Percentiles rank a stretch among this genome's conserved stretches.
Conservation (phyloP, 2,329 filamentous ascomycete species). For the Aschersonia sp. region DNA sequence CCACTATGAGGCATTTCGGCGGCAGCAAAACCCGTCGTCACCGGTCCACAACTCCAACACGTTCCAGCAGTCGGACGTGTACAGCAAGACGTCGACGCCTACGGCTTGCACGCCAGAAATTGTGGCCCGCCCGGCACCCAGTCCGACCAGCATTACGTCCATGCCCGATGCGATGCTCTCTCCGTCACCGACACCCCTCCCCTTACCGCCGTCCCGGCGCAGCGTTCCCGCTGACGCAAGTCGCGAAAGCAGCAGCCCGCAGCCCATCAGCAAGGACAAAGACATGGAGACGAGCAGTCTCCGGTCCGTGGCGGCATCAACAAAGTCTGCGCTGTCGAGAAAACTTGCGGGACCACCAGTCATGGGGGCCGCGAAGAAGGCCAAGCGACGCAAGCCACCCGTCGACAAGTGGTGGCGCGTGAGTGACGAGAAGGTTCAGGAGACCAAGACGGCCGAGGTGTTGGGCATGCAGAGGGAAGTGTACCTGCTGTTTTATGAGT, state of each 20-base stretch:
- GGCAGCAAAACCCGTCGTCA: slow-evolving; percentile 68
- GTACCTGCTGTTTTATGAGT: slow-evolving; percentile 90
- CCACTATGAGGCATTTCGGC: slow-evolving; percentile 90
- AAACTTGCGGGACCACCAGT: neutral
- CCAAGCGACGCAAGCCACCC: slow-evolving; percentile 40
- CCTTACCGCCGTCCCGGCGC: slow-evolving; percentile 1
- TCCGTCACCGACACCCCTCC: slow-evolving; percentile 13
- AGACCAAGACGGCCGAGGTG: slow-evolving; percentile 84
- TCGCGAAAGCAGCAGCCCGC: slow-evolving; percentile 5
- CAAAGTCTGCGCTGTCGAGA: slow-evolving; percentile 36
- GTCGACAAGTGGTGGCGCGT: slow-evolving; percentile 89
- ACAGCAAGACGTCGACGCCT: slow-evolving; percentile 47
- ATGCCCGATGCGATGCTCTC: slow-evolving; percentile 30
- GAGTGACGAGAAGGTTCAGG: slow-evolving; percentile 91
- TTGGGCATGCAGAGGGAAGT: slow-evolving; percentile 90
- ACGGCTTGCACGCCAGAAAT: slow-evolving; percentile 30
- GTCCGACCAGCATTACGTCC: slow-evolving; percentile 23
- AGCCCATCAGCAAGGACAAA: slow-evolving; percentile 18
- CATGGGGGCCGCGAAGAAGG: slow-evolving; percentile 13
- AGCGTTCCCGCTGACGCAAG: slow-evolving; percentile 14
- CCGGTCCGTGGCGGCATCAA: slow-evolving; percentile 41
- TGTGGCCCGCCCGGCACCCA: slow-evolving; percentile 20
- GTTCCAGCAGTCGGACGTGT: slow-evolving; percentile 62
- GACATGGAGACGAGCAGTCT: slow-evolving; percentile 37
- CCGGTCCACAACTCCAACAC: slow-evolving; percentile 74